Conservation (phyloP, 805 yeast species). For the Debaryomyces tyrocola region DNA sequence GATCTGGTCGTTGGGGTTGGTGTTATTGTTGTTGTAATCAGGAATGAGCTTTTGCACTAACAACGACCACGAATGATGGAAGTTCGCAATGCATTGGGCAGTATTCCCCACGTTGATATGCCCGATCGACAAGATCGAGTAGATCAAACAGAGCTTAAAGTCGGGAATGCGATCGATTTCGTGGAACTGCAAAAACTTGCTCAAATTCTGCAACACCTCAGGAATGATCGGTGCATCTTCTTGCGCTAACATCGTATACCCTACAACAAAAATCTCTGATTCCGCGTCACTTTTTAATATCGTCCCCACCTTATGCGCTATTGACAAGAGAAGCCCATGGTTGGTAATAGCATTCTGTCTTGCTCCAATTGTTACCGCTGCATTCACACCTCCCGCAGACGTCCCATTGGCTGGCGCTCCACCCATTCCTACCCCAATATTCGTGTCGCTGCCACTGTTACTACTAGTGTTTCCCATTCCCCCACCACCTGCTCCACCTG, state of each 20-base stretch:
- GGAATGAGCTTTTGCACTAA: conserved; percentile 35
- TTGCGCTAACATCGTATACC: conserved; percentile 17
- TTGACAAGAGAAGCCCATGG: neutral
- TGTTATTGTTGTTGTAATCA: conserved; percentile 26
- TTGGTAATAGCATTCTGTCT: neutral
- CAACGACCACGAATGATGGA: conserved; percentile 48
- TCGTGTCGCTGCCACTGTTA: neutral
- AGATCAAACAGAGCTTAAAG: conserved; percentile 40
- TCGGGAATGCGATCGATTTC: conserved; percentile 8
- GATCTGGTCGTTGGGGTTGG: conserved; percentile 24
- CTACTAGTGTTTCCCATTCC: neutral
- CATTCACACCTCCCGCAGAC: too few relatives aligned
- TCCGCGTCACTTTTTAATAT: neutral
- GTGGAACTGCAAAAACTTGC: neutral
- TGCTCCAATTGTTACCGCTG: neutral
- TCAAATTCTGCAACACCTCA: neutral
- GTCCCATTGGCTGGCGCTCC: neutral
- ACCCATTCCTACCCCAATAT: neutral
- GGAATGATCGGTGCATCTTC: neutral
- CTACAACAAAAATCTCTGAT: conserved; percentile 26
- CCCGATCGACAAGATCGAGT: conserved; percentile 48
- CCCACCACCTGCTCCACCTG: neutral
- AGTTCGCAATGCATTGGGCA: conserved; percentile 33
- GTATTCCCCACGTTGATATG: conserved; percentile 24
- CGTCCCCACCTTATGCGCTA: neutral